Base-by-base conservation (phyloP, 2,329 filamentous ascomycete genomes). In the Grosmannia penicillata region DNA sequence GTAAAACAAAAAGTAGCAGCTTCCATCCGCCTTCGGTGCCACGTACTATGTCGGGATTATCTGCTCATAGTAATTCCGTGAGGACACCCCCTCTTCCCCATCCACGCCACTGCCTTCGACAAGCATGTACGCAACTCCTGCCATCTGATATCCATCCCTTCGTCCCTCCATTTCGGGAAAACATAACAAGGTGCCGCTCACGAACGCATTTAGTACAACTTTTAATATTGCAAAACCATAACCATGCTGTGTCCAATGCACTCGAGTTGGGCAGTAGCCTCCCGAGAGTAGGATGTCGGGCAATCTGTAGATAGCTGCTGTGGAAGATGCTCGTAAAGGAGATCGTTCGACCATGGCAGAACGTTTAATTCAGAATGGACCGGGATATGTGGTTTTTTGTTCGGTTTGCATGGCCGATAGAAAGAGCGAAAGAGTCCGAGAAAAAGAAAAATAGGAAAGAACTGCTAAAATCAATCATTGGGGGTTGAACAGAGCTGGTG, bases 201-300 rank as follows among this genome's bases (percentile, higher is more conserved):
- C 25, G n/a, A 25, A 17, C 22, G 29, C 33, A 33, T 29, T 33
- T 40, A 38, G 39, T 35, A 45, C 39, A 46, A 38, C 29, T 29
- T 23, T 36, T 33, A 40, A 43, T 55, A 56, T 55, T 49, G 50
- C 53, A 57, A 57, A 57, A 53, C 47, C 43, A 50, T 57, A 58
- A 56, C 40, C 43, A 58, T 58, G 47, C 51, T 53, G 50, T 59
- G 54, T 58, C 56, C 56, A 58, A 59, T 48, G 54, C 53, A 51
- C 55, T 52, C 52, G 47, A 27, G 47, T 41, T 34, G 50, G 55
- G 50, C 52, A 51, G 55, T 56, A 57, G 54, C 55, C 54, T 50
- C 47, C 47, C 52, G 49, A 54, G 54, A 43, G 54, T 58, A 59
- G 56, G 55, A 58, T 58, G 53, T 54, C 50, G 54, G 47, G 48